Percentiles rank a stretch among this genome's conserved stretches.
These are phyloP conservation scores for Trichoderma reesei DNA, from an alignment of 495 filamentous ascomycete genomes.

Conservation along the genomic window DNA sequence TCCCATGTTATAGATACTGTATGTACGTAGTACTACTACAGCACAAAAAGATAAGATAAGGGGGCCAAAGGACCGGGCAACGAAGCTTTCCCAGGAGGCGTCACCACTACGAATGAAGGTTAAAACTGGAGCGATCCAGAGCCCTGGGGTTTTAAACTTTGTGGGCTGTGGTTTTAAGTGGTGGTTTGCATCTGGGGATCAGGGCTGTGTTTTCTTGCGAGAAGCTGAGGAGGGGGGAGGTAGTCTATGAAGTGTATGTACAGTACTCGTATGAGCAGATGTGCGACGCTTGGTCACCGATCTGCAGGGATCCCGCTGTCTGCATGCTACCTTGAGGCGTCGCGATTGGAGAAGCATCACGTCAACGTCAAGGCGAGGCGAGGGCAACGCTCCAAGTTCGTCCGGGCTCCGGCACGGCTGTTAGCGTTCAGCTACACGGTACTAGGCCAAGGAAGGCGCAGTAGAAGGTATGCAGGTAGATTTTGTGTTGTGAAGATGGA, in stretches of 20 bases:
- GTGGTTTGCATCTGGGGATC: background rate
- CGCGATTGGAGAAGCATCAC: slow-evolving; percentile 3
- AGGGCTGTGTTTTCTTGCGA: too few relatives aligned
- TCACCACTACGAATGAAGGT: background rate
- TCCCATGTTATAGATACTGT: background rate
- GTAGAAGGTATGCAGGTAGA: too few relatives aligned
- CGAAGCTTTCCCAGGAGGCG: background rate
- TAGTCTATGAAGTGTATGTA: background rate
- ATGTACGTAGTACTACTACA: too few relatives aligned
- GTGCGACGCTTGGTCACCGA: background rate
- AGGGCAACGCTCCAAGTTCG: background rate
- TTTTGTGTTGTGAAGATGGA: too few relatives aligned
- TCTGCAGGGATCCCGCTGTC: slow-evolving; percentile 2
- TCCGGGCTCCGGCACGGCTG: too few relatives aligned
- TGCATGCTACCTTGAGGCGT: slow-evolving; percentile 1
- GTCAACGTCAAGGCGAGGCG: background rate
- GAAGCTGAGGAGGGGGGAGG: background rate
- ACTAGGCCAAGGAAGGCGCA: too few relatives aligned
- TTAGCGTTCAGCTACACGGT: too few relatives aligned
- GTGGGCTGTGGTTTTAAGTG: background rate
- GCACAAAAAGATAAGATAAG: slow-evolving; percentile 3
- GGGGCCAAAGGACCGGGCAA: background rate
- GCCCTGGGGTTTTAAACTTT: background rate
- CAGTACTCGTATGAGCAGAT: background rate
- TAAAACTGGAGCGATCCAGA: background rate